Base-by-base conservation (phyloP, 1,284 basidiomycete species). In the Tylopilus orsonianus region DNA sequence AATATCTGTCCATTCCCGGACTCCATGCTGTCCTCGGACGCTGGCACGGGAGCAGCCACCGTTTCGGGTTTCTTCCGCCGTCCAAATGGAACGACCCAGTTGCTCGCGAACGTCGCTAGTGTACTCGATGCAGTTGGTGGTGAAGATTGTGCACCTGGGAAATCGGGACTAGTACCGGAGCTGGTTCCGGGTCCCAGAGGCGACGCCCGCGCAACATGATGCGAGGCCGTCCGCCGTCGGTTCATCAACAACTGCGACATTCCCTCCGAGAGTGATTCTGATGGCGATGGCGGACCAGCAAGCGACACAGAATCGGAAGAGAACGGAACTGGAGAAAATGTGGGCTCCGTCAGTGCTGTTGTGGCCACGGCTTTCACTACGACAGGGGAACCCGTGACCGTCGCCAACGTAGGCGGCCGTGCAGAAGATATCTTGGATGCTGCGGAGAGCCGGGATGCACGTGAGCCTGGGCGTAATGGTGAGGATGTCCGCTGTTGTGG, bases 401-500 rank as follows among this genome's bases (percentile, higher is more conserved):
- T 73, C 32, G 77, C 81, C 51, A 86, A 67, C 1, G 74, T 68
- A 23, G 85, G 82, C 26, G 81, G 71, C 19, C 81, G 76, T 20
- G 72, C 77, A 0, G 74, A 69, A 10, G 85, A 85, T 59, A 85
- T 82, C 44, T 71, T 74, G 8, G 85, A 87, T 0, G 83, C 77
- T 7, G 75, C 74, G 5, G 85, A 87, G 14, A 80, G 60, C 19
- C 82, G 75, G 3, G 86, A 88, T 4, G 82, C 79, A 35, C 85
- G 75, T 3, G 86, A 88, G 8, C 75, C 80, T 32, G 85, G 81
- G 9, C 85, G 78, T 36, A 85, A 64, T 1, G 84, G 82, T 0
- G 83, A 82, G 4, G 76, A 68, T 39, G 66, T 57, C 37, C 62
- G 65, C 5, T 71, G 65, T 10, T 64, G 57, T 10, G 54, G 48